phyloP scores from a whole-genome alignment of 108 stramenopile genomes.

The Cyclotella cryptica region DNA sequence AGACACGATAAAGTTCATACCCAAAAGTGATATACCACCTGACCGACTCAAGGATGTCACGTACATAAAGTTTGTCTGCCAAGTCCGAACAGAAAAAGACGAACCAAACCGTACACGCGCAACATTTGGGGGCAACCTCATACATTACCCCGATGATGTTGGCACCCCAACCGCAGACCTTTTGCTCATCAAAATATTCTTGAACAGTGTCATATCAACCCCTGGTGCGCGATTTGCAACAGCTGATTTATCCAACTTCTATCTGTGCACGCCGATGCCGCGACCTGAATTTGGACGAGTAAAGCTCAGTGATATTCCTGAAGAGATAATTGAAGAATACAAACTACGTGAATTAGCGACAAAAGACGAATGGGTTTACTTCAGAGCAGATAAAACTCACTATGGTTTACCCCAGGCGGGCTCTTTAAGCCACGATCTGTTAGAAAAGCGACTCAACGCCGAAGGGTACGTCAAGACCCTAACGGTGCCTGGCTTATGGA shows the following conservation, averaged over 20 bases:
- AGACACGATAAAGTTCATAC: slow-evolving; percentile 50
- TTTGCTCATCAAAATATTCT: slow-evolving; percentile 19
- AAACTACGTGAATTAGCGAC: slow-evolving; percentile 18
- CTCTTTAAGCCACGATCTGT: slow-evolving; percentile 43
- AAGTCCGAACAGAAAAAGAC: not conserved
- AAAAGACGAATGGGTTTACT: slow-evolving; percentile 18
- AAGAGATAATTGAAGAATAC: slow-evolving; percentile 43
- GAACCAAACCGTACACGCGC: not conserved
- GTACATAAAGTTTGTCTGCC: slow-evolving; percentile 9
- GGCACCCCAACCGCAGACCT: slow-evolving; percentile 38
- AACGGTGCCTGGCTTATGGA: slow-evolving; percentile 54
- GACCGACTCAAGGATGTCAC: slow-evolving; percentile 29
- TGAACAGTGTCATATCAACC: slow-evolving; percentile 58
- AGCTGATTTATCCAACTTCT: slow-evolving; percentile 55
- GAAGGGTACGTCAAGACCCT: slow-evolving; percentile 32
- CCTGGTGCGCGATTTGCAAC: slow-evolving; percentile 43
- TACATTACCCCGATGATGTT: slow-evolving; percentile 32
- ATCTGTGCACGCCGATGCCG: slow-evolving; percentile 48
- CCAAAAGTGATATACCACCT: slow-evolving; percentile 28
- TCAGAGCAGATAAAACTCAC: slow-evolving; percentile 1
- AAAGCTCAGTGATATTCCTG: slow-evolving; percentile 32
- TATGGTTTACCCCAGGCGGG: slow-evolving; percentile 24
- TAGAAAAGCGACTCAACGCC: slow-evolving; percentile 13
- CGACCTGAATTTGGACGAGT: slow-evolving; percentile 51
- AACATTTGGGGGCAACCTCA: slow-evolving; percentile 32